Evolutionary conservation across 768 basidiomycete genomes (phyloP).

Genomic region (Nidularia sp.): DNA sequence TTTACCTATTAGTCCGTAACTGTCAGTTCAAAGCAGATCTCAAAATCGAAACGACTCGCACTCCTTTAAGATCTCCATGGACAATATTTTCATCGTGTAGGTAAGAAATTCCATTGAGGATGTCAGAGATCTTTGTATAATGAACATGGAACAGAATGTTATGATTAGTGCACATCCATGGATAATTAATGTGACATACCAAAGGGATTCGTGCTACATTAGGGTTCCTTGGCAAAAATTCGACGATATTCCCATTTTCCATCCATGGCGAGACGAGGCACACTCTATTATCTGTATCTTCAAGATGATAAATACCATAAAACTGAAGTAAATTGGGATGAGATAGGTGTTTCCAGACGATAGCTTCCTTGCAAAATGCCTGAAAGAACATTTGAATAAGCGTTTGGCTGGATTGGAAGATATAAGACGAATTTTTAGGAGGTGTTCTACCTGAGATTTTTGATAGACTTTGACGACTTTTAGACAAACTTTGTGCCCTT

Average conservation of each 20-base stretch:
- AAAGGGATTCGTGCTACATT: neutral
- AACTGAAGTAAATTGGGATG: neutral
- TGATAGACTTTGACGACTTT: constrained; percentile 1
- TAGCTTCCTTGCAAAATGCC: neutral
- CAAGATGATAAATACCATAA: neutral
- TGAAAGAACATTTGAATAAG: neutral
- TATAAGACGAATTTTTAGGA: neutral
- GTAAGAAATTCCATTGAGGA: neutral
- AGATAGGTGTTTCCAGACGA: neutral
- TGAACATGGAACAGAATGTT: neutral
- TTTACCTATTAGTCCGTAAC: constrained; percentile 6
- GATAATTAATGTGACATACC: neutral
- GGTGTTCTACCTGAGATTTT: neutral
- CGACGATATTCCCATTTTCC: neutral
- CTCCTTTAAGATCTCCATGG: neutral
- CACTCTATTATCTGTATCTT: neutral
- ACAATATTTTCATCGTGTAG: neutral
- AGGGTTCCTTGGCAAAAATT: neutral
- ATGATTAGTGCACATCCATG: neutral
- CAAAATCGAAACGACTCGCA: neutral
- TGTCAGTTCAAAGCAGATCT: neutral
- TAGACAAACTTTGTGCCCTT: neutral
- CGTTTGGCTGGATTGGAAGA: neutral
- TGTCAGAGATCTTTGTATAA: neutral
- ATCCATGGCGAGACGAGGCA: neutral